Conservation (phyloP, 805 yeast species). For the Starmera dryadoides region DNA sequence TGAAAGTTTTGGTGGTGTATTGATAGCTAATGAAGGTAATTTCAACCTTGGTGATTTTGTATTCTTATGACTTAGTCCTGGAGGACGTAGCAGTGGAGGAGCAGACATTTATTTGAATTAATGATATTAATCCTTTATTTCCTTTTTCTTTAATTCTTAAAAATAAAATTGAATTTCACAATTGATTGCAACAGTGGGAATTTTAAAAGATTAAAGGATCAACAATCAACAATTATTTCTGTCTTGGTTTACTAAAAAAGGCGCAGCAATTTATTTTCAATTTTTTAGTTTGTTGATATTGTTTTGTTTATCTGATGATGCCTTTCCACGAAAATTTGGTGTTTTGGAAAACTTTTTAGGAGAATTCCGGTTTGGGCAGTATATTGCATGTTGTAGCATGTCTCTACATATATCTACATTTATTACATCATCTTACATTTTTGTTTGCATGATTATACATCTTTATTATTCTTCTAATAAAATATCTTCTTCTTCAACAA, state of each 20-base stretch:
- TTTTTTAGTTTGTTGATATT: background rate
- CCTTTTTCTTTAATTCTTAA: no score
- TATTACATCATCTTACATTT: no score
- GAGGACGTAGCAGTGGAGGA: slow-evolving; percentile 35
- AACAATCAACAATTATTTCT: no score
- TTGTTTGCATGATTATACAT: no score
- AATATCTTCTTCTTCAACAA: slow-evolving; percentile 11
- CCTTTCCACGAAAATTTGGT: background rate
- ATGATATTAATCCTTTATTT: background rate
- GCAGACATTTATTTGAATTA: slow-evolving; percentile 21
- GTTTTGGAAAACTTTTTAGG: background rate
- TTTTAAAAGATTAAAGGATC: no score
- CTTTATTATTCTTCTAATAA: background rate
- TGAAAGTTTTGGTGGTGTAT: slow-evolving; percentile 4
- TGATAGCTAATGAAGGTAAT: slow-evolving; percentile 29
- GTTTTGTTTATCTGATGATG: background rate
- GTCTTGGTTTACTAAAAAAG: no score
- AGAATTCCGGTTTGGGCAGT: background rate
- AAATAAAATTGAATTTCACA: no score
- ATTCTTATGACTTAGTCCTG: slow-evolving; percentile 31
- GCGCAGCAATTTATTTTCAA: no score
- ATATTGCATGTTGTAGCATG: background rate
- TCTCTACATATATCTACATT: no score
- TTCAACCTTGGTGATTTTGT: slow-evolving; percentile 36
- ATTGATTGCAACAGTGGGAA: no score